Evolutionary conservation across 371 early-diverging fungal species (phyloP).

Genomic region (Vairimorpha necatrix): DNA sequence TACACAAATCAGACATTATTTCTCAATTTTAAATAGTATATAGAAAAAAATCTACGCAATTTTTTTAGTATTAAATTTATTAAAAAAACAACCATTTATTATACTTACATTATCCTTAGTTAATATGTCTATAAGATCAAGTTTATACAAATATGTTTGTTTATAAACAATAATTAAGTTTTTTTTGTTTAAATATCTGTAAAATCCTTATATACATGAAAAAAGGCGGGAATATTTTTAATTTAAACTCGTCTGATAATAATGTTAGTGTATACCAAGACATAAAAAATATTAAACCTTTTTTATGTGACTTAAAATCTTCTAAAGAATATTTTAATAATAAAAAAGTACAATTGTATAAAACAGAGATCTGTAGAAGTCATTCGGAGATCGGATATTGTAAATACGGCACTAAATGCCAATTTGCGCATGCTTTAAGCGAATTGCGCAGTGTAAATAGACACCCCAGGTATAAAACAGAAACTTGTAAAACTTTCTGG

Average conservation of each 20-base stretch:
- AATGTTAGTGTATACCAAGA: background rate
- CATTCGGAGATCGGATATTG: conserved; percentile 79
- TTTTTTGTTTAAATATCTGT: background rate
- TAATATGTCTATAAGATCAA: too few relatives aligned
- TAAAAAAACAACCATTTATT: too few relatives aligned
- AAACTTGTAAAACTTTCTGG: conserved; percentile 72
- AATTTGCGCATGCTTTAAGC: conserved; percentile 77
- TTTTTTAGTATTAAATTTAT: too few relatives aligned
- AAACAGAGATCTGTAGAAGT: conserved; percentile 86
- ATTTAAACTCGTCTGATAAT: background rate
- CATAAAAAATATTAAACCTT: too few relatives aligned
- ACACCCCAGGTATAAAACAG: conserved; percentile 84
- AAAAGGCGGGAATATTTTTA: conserved; percentile 4
- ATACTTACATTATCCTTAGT: too few relatives aligned
- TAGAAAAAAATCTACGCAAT: too few relatives aligned
- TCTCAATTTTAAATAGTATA: too few relatives aligned
- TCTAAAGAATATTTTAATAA: conserved; percentile 30
- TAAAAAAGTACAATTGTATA: conserved; percentile 74
- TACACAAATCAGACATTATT: too few relatives aligned
- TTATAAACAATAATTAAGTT: background rate
- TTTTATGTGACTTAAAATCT: background rate
- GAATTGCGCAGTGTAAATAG: conserved; percentile 76
- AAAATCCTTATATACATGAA: background rate
- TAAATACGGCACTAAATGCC: conserved; percentile 81
- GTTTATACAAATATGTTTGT: too few relatives aligned